Percentiles rank a stretch among this genome's conserved stretches.
Evolutionary conservation across 345 rosid species (phyloP).

Genomic region (Citrus reticulata): DNA sequence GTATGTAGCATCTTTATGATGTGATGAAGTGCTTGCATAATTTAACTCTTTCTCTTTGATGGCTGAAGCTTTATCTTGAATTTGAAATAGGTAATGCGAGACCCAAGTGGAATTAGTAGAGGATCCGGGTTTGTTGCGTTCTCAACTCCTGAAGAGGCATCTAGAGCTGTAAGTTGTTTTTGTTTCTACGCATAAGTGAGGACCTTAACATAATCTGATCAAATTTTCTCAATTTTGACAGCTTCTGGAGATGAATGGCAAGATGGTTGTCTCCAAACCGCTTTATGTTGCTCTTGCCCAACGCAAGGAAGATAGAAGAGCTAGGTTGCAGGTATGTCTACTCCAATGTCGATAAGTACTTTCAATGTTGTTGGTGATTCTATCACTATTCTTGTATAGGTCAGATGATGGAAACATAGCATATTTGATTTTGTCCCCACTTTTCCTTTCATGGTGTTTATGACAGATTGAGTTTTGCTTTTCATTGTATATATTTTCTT

Average conservation of each 20-base stretch:
- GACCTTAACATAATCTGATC: slow-evolving; percentile 10
- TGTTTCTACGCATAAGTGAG: not conserved
- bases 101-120: slow-evolving; percentile 68
- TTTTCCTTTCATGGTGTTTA: not conserved
- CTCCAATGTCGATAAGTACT: not conserved
- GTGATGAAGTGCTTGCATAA: not conserved
- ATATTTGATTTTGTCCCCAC: not conserved
- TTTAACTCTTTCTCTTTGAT: not conserved
- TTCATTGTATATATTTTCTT: not conserved
- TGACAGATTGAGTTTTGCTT: not conserved
- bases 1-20: slow-evolving; percentile 29
- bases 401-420: not conserved
- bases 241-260: slow-evolving; percentile 86
- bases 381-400: not conserved
- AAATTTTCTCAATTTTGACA: slow-evolving; percentile 16
- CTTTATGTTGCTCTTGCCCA: slow-evolving; percentile 95
- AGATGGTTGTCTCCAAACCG: slow-evolving; percentile 86
- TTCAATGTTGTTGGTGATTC: not conserved
- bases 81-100: slow-evolving; percentile 68
- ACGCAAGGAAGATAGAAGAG: slow-evolving; percentile 89
- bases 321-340: slow-evolving; percentile 73
- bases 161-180: slow-evolving; percentile 65
- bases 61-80: slow-evolving; percentile 1
- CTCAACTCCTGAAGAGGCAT: slow-evolving; percentile 76
- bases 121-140: slow-evolving; percentile 88